Evolutionary conservation across 768 basidiomycete genomes (phyloP), one percentile per base, ranked within the genome.

Genomic region (Clavulina sp.): DNA sequence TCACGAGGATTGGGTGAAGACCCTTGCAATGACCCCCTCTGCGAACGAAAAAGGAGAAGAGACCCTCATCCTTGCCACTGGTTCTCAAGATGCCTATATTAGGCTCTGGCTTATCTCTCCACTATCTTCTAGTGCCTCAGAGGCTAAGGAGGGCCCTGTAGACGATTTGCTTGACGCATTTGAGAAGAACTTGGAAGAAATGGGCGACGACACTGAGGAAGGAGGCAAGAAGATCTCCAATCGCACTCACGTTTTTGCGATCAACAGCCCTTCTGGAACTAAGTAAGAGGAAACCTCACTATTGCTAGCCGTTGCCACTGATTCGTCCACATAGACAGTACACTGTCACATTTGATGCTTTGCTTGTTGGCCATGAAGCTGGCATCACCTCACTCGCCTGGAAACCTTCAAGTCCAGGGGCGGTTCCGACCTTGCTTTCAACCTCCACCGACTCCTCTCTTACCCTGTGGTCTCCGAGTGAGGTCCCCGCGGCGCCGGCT

Each of bases 1-100:
- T 2, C 95, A 99, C 60, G 86, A 95, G 70, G 93, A 99, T 60
- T 99, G 95, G 95, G 73, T 97, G 50, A 78, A 83, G 50, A 72
- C 78, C 54, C 74, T 97, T 33, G 73, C 80, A 1, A 89, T 96
- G 63, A 69, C 69, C 41, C 40, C 58, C 0, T 65, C 70, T 7
- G 43, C 30, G 48, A 9, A 43, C 50, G 3, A 21, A 49, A 30
- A 47, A 47, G 18, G 38, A 49, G 2, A 59, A 51, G 18, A 55
- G 59, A 3, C 54, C 62, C 3, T 60, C 63, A 62, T 83, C 0
- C 70, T 99, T 33, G 92, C 95, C 1, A 92, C 91, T 23, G 95
- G 89, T 1, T 92, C 91, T 5, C 95, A 97, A 66, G 95, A 99
- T 62, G 78, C 80, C 5, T 92, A 85, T 28, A 85, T 97, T 50